A percentile compares a stretch with the other conserved stretches of the same genome.
These are phyloP conservation scores for Ophiocordyceps camponoti-saundersi DNA, from an alignment of 2,329 filamentous ascomycete species.

Conservation along the genomic window DNA sequence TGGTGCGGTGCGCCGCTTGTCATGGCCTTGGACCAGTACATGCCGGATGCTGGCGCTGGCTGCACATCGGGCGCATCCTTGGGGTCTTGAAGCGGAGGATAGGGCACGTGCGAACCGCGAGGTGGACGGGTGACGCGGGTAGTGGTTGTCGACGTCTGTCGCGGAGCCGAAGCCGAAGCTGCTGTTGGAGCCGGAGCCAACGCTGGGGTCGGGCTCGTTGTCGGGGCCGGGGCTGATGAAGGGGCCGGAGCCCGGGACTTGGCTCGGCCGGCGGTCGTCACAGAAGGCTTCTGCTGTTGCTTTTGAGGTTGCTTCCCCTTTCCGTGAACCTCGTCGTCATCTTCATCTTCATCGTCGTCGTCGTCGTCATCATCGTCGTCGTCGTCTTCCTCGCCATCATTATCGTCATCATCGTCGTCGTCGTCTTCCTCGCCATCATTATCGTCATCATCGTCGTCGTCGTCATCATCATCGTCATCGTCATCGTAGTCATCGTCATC, in stretches of 20 bases:
- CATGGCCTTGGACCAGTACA: conserved; percentile 55
- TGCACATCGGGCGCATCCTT: conserved; percentile 40
- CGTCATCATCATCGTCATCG: conserved; percentile 4
- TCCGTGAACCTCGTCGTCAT: conserved; percentile 12
- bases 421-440: conserved; percentile 10
- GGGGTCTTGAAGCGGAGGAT: conserved; percentile 40
- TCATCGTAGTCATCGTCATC: conserved; percentile 5
- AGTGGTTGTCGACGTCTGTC: conserved; percentile 2
- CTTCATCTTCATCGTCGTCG: too few relatives aligned
- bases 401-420: conserved; percentile 30
- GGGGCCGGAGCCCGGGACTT: too few relatives aligned
- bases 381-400: too few relatives aligned
- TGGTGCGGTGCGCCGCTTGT: conserved; percentile 46
- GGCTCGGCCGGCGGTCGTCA: too few relatives aligned
- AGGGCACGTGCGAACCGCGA: conserved; percentile 26
- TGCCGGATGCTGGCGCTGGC: conserved; percentile 47
- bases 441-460: conserved; percentile 9
- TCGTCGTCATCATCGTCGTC: too few relatives aligned
- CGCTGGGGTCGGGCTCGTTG: conserved; percentile 2
- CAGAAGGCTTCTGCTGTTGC: too few relatives aligned
- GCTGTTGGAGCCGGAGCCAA: too few relatives aligned
- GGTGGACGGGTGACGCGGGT: conserved; percentile 9
- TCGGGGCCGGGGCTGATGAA: background rate
- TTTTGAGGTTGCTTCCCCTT: too few relatives aligned
- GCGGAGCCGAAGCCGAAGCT: conserved; percentile 3